Evolutionary conservation across 768 basidiomycete genomes (phyloP), one percentile per base, ranked within the genome.

Genomic region (Mycena leptocephala): DNA sequence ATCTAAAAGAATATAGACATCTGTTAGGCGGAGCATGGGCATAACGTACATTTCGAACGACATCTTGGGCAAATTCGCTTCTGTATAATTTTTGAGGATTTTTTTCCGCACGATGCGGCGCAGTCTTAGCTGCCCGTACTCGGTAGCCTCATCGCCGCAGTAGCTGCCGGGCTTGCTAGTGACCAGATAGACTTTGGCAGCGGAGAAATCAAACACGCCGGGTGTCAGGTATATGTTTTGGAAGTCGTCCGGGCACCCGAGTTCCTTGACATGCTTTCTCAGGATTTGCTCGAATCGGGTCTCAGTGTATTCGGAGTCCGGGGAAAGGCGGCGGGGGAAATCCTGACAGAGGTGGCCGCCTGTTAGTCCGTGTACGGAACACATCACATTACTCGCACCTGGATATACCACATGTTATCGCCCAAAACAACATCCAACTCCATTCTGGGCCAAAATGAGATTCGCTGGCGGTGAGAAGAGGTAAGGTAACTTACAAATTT

Each of bases 71-170:
- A 46, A 13, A 32, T 70, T 48, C 10, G 30, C 8, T 2, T 55
- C 24, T 33, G 28, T 26, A 35, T 18, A 71, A 16, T 30, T 0
- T 37, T 58, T 65, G 30, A 72, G 41, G 35, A 72, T 46, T 28
- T 72, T 43, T 37, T 56, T n/a, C 18, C 63, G 48, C 26, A 72
- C 39, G 10, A 72, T 20, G 20, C 30, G 11, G 39, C 62, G 55
- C 37, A 72, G 53, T 7, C 46, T 24, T 28, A 72, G 32, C 53
- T 72, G 71, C 18, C 71, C 71, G 30, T 72, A 72, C 22, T 53
- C 24, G 0, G 8, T 8, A 2, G 71, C 53, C 5, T 58, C 7
- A 3, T 43, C 33, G 1, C 24, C 32, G 53, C 63, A 56, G 53
- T 22, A 65, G 33, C 14, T 24, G 1, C 62, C 71, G 14, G 62